Evolutionary conservation across 176 grass and related monocot species (phyloP), one percentile per base, ranked within the genome.

Genomic region (Cenchrus purpureus): DNA sequence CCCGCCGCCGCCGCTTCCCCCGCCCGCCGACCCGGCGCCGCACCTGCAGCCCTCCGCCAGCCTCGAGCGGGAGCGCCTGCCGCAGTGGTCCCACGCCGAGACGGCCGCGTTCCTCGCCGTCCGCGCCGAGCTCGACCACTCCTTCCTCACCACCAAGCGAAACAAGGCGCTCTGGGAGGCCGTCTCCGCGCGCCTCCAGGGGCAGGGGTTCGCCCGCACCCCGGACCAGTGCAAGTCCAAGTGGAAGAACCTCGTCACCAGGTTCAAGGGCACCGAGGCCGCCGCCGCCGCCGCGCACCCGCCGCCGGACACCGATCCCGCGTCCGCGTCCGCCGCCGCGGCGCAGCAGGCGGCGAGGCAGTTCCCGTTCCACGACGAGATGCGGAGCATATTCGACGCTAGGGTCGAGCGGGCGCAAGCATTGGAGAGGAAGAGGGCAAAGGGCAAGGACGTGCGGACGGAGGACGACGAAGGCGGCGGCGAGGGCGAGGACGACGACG

Each of bases 161-260:
- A 99, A 99, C 88, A 99, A 99, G 84, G 93, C 90, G 6, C 92
- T 99, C 60, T 99, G 97, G 97, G 97, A 99, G 43, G 83, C 91
- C 29, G 88, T 88, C 61, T 82, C 97, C 19, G 58, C 84, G 7
- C 54, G 88, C 64, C 97, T 99, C 53, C 84, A 60, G 19, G 85
- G 46, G 31, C 92, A 84, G 20, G 93, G 97, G 2, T 99, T 99
- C 86, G 12, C 53, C 5, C 90, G 97, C 71, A 96, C 97, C 1
- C 90, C 97, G 5, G 97, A 96, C 50, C 97, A 99, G 94, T 99
- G 97, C 90, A 99, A 99, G 90, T 99, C 97, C 85, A 99, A 99
- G 91, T 99, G 97, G 97, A 99, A 99, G 81, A 99, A 99, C 72
- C 97, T 99, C 59, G 91, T 99, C 71, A 94, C 97, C 31, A 54